Evolutionary conservation across 208 protist genomes (phyloP).

Genomic region (Leishmania gerbilli): DNA sequence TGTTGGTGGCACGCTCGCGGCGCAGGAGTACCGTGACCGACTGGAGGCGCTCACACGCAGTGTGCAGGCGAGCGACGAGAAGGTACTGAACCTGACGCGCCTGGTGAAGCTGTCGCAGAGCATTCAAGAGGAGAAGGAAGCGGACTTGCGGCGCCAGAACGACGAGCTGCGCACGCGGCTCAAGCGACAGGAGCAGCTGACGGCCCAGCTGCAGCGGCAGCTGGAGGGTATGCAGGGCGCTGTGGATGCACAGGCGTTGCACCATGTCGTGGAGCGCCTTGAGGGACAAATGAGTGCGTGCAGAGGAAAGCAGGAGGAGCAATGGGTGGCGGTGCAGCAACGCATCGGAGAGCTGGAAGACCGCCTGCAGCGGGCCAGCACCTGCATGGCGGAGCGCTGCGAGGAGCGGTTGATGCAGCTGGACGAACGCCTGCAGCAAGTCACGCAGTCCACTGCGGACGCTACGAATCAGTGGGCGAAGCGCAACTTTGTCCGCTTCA

Average conservation of each 20-base stretch:
- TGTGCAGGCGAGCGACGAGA: conserved; percentile 68
- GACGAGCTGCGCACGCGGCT: conserved; percentile 66
- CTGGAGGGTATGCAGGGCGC: conserved; percentile 26
- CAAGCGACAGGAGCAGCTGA: conserved; percentile 73
- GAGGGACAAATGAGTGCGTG: conserved; percentile 15
- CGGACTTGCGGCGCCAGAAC: conserved; percentile 63
- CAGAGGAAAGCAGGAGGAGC: conserved; percentile 27
- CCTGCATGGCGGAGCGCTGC: conserved; percentile 12
- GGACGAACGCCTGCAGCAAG: conserved; percentile 17
- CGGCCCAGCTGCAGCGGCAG: conserved; percentile 45
- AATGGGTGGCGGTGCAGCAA: conserved; percentile 26
- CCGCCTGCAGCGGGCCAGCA: conserved; percentile 9
- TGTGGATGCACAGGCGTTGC: conserved; percentile 27
- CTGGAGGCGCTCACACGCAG: conserved; percentile 52
- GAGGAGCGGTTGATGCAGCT: conserved; percentile 34
- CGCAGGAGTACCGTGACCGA: conserved; percentile 61
- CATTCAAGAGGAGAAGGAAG: conserved; percentile 72
- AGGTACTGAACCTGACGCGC: conserved; percentile 80
- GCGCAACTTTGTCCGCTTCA: conserved; percentile 80
- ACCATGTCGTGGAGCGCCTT: conserved; percentile 16
- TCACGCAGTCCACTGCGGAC: conserved; percentile 44
- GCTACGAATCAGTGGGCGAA: conserved; percentile 66
- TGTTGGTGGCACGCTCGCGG: conserved; percentile 66
- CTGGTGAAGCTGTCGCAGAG: conserved; percentile 80
- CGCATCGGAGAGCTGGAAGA: conserved; percentile 15